Evolutionary conservation across 441 rosid genomes (phyloP).

Genomic region (Corymbia calophylla): DNA sequence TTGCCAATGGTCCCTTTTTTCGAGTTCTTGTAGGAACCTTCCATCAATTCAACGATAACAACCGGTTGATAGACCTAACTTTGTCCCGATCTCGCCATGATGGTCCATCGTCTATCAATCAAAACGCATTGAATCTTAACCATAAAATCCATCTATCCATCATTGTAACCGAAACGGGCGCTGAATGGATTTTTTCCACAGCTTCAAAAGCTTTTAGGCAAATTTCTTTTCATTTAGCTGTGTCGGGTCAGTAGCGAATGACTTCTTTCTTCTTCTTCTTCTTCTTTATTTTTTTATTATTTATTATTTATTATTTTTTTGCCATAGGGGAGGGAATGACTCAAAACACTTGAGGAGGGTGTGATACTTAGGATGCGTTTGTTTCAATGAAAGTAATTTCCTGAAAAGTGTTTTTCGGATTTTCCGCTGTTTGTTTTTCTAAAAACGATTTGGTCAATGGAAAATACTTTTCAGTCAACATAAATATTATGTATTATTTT

Average conservation of each 20-base stretch:
- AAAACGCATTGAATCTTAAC: neutral
- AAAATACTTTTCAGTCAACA: too few relatives aligned
- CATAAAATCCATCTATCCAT: neutral
- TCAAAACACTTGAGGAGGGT: neutral
- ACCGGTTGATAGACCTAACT: neutral
- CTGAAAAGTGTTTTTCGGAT: too few relatives aligned
- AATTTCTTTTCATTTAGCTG: neutral
- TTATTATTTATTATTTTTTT: too few relatives aligned
- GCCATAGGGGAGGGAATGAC: neutral
- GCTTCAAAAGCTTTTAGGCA: neutral
- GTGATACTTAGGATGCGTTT: neutral
- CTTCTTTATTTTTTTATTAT: too few relatives aligned
- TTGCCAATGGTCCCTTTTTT: neutral
- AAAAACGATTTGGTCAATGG: too few relatives aligned
- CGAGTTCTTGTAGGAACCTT: neutral
- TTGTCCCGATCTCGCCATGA: neutral
- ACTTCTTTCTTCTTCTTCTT: neutral
- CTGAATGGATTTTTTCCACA: neutral
- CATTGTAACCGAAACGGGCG: neutral
- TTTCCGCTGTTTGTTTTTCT: too few relatives aligned
- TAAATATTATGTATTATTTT: too few relatives aligned
- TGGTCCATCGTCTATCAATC: neutral
- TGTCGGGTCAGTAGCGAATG: neutral
- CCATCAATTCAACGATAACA: neutral
- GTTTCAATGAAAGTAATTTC: too few relatives aligned